Conservation (phyloP, 2,329 filamentous ascomycete genomes). For the Neonectria punicea region DNA sequence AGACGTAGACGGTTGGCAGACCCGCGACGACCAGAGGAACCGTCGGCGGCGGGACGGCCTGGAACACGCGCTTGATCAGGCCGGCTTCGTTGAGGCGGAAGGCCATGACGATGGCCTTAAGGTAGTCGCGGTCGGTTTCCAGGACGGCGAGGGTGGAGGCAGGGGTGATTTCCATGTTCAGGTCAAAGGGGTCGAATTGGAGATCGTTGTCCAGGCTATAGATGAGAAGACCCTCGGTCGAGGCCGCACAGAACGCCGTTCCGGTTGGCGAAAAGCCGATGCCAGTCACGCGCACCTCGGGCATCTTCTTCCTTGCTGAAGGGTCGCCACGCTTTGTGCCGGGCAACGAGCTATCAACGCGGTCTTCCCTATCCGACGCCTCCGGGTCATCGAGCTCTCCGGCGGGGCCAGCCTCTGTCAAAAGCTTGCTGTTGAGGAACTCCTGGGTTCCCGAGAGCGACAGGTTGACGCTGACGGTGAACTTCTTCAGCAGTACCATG, state of each 20-base stretch:
- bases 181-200: constrained; percentile 94
- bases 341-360: constrained; percentile 81
- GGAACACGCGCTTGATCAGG: constrained; percentile 86
- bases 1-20: constrained; percentile 86
- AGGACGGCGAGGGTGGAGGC: constrained; percentile 79
- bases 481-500: constrained; percentile 92
- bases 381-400: constrained; percentile 90
- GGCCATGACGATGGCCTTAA: constrained; percentile 95
- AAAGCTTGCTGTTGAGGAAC: constrained; percentile 89
- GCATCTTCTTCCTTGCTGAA: constrained; percentile 77
- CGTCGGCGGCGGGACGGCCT: constrained; percentile 79
- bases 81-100: constrained; percentile 92
- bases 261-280: constrained; percentile 91
- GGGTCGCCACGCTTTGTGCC: constrained; percentile 89
- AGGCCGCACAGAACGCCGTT: constrained; percentile 91
- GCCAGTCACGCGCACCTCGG: constrained; percentile 85
- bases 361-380: constrained; percentile 87
- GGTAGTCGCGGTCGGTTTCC: constrained; percentile 77
- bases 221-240: constrained; percentile 91
- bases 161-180: constrained; percentile 93
- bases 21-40: constrained; percentile 82
- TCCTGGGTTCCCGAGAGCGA: constrained; percentile 96
- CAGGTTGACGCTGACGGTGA: constrained; percentile 94
- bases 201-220: constrained; percentile 89
- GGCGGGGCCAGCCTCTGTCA: constrained; percentile 89